Conservation (phyloP, 2,329 filamentous ascomycete species). For the Dactylellina cionopaga region DNA sequence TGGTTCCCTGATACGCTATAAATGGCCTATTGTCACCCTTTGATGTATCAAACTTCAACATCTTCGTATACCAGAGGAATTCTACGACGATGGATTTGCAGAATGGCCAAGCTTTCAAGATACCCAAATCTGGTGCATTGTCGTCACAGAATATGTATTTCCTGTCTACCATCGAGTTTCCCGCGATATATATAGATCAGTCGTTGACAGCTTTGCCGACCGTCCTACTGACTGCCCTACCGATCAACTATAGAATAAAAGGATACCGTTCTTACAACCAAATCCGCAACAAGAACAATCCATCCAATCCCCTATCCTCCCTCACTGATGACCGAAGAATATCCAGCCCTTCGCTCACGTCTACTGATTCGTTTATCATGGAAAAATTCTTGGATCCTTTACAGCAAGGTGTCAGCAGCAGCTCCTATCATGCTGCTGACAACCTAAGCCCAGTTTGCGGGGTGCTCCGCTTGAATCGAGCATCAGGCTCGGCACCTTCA, state of each 20-base stretch:
- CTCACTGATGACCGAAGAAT: conserved; percentile 71
- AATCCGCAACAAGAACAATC: conserved; percentile 34
- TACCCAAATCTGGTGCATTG: conserved; percentile 38
- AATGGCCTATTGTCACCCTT: no score
- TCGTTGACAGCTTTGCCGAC: conserved; percentile 31
- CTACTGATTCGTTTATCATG: conserved; percentile 62
- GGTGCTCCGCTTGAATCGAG: conserved; percentile 95
- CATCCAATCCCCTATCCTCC: conserved; percentile 52
- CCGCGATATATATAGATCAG: conserved; percentile 37
- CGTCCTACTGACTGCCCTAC: conserved; percentile 15
- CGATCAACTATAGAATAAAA: conserved; percentile 22
- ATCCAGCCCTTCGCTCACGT: conserved; percentile 82
- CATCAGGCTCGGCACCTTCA: conserved; percentile 76
- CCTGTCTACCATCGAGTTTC: conserved; percentile 10
- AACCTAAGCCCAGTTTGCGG: conserved; percentile 91
- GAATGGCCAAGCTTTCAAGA: no score
- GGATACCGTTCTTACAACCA: conserved; percentile 47
- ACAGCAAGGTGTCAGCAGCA: conserved; percentile 65
- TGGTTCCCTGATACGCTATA: no score
- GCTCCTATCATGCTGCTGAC: conserved; percentile 74
- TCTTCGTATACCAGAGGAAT: no score
- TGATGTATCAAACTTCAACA: no score
- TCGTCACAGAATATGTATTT: conserved; percentile 49
- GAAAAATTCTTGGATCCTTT: conserved; percentile 55
- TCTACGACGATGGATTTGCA: no score